Evolutionary conservation across 805 yeast species (phyloP).

Genomic region (Candida montana): DNA sequence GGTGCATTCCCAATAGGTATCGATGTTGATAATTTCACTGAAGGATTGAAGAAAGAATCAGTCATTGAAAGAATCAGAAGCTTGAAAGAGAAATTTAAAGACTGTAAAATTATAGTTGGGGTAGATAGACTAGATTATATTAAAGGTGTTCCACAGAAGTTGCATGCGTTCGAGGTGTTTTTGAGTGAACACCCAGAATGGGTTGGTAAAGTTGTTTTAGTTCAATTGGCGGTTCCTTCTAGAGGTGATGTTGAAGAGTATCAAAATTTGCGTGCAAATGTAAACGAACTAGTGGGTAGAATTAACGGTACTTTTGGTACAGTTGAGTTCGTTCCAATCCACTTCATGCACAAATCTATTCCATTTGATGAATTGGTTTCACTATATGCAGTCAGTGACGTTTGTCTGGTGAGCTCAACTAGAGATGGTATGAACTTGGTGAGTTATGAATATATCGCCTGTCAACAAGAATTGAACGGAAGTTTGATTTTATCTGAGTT

Average conservation of each 20-base stretch:
- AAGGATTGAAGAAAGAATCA: conserved; percentile 58
- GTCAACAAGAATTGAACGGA: conserved; percentile 84
- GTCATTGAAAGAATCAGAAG: conserved; percentile 64
- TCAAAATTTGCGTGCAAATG: conserved; percentile 87
- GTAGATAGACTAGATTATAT: conserved; percentile 95
- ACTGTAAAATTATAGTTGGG: conserved; percentile 85
- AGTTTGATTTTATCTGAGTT: conserved; percentile 86
- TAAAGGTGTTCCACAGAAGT: conserved; percentile 96
- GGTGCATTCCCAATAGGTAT: conserved; percentile 99
- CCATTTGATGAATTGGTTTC: conserved; percentile 90
- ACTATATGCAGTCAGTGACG: conserved; percentile 79
- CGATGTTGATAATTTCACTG: conserved; percentile 85
- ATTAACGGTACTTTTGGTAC: conserved; percentile 96
- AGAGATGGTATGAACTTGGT: conserved; percentile 99
- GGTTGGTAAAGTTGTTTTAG: conserved; percentile 93
- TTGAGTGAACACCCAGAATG: conserved; percentile 92
- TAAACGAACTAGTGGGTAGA: conserved; percentile 93
- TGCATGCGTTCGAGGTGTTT: conserved; percentile 94
- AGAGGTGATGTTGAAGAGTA: conserved; percentile 98
- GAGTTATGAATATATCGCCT: conserved; percentile 92
- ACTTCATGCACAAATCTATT: conserved; percentile 88
- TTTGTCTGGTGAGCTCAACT: conserved; percentile 88
- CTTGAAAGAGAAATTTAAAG: conserved; percentile 62
- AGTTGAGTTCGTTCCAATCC: conserved; percentile 95
- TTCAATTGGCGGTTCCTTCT: conserved; percentile 96